phyloP scores from a whole-genome alignment of 371 early-diverging fungal genomes.

The Blakeslea trispora region DNA sequence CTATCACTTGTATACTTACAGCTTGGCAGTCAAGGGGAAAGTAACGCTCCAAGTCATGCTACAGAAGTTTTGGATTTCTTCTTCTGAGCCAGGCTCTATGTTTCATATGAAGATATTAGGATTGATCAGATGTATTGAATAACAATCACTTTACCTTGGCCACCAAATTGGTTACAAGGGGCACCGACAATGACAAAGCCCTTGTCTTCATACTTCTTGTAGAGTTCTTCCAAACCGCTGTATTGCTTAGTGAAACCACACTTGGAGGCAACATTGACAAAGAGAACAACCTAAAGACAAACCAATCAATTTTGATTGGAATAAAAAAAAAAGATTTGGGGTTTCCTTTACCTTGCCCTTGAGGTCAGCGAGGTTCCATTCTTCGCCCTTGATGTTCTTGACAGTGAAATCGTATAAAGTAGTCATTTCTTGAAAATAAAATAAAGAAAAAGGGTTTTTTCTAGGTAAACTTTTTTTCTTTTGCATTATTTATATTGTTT shows the following conservation, averaged over 20 bases:
- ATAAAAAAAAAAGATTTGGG: too few species aligned
- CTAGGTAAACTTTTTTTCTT: neutral
- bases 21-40: conserved; percentile 85
- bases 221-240: conserved; percentile 73
- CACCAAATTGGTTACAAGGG: conserved; percentile 87
- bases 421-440: conserved; percentile 20
- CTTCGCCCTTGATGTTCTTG: conserved; percentile 30
- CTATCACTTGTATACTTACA: conserved; percentile 37
- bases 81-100: conserved; percentile 51
- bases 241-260: conserved; percentile 95
- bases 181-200: conserved; percentile 76
- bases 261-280: conserved; percentile 94
- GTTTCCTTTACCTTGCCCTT: conserved; percentile 44
- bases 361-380: conserved; percentile 27
- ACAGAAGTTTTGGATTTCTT: conserved; percentile 74
- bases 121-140: too few species aligned
- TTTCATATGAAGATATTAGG: too few species aligned
- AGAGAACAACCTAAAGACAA: conserved; percentile 62
- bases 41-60: conserved; percentile 68
- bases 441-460: conserved; percentile 1
- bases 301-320: neutral
- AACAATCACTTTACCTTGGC: conserved; percentile 66
- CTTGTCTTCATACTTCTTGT: conserved; percentile 71
- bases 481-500: conserved; percentile 11
- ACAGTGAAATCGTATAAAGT: conserved; percentile 37